Evolutionary conservation across 2,329 filamentous ascomycete genomes (phyloP).

Genomic region (Fusarium tuaranense): DNA sequence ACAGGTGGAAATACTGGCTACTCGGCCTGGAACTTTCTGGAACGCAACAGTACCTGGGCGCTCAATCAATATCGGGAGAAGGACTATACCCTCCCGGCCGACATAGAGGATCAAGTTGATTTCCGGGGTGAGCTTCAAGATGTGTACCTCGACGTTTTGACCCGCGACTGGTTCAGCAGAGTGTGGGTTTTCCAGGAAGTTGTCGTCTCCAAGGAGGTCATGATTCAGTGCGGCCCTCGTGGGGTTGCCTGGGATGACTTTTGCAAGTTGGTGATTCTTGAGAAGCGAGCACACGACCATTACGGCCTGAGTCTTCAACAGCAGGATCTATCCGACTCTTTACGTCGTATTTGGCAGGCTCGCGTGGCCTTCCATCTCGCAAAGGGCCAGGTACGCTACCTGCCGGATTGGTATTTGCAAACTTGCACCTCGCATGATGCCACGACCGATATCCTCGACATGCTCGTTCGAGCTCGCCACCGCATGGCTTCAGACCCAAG

Average conservation of each 20-base stretch:
- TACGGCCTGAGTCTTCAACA: neutral
- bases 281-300: neutral
- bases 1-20: neutral
- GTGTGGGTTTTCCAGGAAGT: neutral
- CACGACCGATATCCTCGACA: neutral
- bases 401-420: neutral
- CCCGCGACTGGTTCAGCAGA: neutral
- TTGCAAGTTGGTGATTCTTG: neutral
- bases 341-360: neutral
- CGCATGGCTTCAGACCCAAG: neutral
- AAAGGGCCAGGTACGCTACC: neutral
- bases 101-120: neutral
- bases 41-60: neutral
- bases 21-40: neutral
- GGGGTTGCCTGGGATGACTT: neutral
- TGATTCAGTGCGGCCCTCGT: neutral
- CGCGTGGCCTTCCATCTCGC: neutral
- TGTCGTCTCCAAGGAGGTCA: neutral
- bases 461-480: neutral
- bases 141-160: neutral
- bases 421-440: neutral
- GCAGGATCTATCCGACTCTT: neutral
- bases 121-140: neutral
- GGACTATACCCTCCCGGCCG: neutral
- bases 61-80: neutral